Evolutionary conservation across 352 stramenopile species (phyloP).

Genomic region (Thalassiosira livingstoniorum): DNA sequence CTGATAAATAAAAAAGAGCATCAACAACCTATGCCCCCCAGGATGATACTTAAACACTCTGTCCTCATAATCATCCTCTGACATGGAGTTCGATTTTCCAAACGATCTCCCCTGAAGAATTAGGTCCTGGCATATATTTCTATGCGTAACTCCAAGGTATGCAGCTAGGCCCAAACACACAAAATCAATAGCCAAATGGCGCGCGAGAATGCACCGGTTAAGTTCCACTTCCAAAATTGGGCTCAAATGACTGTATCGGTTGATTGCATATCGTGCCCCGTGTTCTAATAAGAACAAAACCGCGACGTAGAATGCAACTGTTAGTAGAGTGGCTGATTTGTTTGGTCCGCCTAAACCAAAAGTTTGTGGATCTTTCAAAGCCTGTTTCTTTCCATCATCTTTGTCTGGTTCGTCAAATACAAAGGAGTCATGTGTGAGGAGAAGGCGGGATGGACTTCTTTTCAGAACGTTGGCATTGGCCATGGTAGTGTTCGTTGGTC

Average conservation of each 20-base stretch:
- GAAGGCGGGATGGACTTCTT: slow-evolving; percentile 19
- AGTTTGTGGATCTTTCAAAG: slow-evolving; percentile 15
- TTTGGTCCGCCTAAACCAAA: slow-evolving; percentile 48
- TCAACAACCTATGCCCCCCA: slow-evolving; percentile 49
- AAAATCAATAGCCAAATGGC: slow-evolving; percentile 77
- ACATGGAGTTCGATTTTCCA: slow-evolving; percentile 40
- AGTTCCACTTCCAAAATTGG: slow-evolving; percentile 64
- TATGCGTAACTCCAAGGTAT: slow-evolving; percentile 59
- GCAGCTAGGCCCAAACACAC: slow-evolving; percentile 59
- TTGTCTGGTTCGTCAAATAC: slow-evolving; percentile 23
- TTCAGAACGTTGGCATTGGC: slow-evolving; percentile 2
- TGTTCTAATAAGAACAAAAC: slow-evolving; percentile 44
- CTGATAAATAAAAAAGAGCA: slow-evolving; percentile 85
- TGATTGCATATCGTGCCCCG: slow-evolving; percentile 11
- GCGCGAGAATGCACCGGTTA: slow-evolving; percentile 75
- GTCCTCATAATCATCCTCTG: slow-evolving; percentile 33
- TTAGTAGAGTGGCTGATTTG: slow-evolving; percentile 41
- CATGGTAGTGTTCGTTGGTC: background rate
- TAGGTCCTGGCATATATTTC: slow-evolving; percentile 52
- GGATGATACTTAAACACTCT: slow-evolving; percentile 75
- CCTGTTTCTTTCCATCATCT: slow-evolving; percentile 45
- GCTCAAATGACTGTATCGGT: slow-evolving; percentile 43
- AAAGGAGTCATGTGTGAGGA: slow-evolving; percentile 55
- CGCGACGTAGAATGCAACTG: slow-evolving; percentile 50
- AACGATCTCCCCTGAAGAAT: slow-evolving; percentile 44